Evolutionary conservation across 805 yeast species (phyloP), one percentile per base, ranked within the genome.

Genomic region (Saccharomycopsis synnaedendra): DNA sequence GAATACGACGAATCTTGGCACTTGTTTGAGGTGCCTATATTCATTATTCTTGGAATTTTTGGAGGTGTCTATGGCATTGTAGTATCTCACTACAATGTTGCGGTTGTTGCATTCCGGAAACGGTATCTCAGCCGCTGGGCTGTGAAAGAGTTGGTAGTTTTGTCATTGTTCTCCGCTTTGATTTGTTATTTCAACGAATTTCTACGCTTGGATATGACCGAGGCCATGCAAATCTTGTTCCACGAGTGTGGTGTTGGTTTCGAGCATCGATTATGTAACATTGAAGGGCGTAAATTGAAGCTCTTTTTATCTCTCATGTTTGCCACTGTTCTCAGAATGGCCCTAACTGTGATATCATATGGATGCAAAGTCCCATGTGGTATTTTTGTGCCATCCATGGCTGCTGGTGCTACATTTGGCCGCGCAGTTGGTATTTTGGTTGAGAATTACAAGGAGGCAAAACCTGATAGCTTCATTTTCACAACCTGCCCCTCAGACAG

Each of bases 311-410:
- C 89, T 0, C 69, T 93, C 27, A 46, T 74, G 0, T 67, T 76
- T 45, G 97, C 97, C 0, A 83, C 96, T 0, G 54, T 78, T 0
- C 64, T 86, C 4, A 70, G 98, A 48, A 76, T 81, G 67, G 54
- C 72, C 0, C 70, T 93, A 44, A 85, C 93, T 31, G 75, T 88
- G 31, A 70, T 93, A 10, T 83, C 97, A 0, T 93, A 94, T 61
- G 96, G 96, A 3, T 80, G 88, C 53, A 87, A 83, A 63, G 89
- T 90, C 0, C 98, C 98, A 0, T 95, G 97, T n/a, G 98, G 98
- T 10, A 86, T 90, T 4, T 83, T 93, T 64, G 95, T 93, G 46
- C 98, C 98, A 3, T 85, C 96, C 1, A 86, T 93, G 95, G 89
- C 96, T 0, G 84, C 88, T 1, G 98, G 98, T 28, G 97, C 97